Percentiles rank a stretch among this genome's conserved stretches.
Conservation (phyloP, 2,329 filamentous ascomycete species). For the Akanthomyces dipterigenus region DNA sequence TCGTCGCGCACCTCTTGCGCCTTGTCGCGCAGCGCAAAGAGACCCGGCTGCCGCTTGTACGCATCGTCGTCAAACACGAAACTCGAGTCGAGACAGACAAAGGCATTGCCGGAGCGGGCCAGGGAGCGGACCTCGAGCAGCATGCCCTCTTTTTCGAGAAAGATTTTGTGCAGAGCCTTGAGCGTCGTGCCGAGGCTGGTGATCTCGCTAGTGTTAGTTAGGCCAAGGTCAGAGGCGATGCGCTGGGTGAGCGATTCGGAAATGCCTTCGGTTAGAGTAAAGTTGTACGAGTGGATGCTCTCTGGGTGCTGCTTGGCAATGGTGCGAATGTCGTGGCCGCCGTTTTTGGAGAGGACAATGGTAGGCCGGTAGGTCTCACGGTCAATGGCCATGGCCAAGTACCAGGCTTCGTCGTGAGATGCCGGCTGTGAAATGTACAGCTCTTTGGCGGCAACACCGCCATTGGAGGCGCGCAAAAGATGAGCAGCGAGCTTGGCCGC, state of each 20-base stretch:
- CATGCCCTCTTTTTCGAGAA: constrained; percentile 40
- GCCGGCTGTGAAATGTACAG: constrained; percentile 31
- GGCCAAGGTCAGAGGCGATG: constrained; percentile 11
- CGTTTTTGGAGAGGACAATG: constrained; percentile 28
- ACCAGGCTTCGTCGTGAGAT: constrained; percentile 28
- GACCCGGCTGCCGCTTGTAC: constrained; percentile 29
- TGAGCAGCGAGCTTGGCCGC: constrained; percentile 16
- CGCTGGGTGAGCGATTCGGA: constrained; percentile 16
- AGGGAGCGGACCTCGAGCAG: constrained; percentile 37
- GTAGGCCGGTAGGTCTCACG: constrained; percentile 32
- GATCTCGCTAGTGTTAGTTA: background rate
- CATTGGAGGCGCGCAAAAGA: constrained; percentile 15
- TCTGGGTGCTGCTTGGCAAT: constrained; percentile 11
- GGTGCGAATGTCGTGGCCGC: constrained; percentile 15
- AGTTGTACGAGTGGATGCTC: constrained; percentile 16
- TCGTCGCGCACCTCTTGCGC: constrained; percentile 28
- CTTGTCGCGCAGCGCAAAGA: constrained; percentile 32
- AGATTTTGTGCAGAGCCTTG: constrained; percentile 28
- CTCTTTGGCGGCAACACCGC: constrained; percentile 20
- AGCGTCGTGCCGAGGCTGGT: constrained; percentile 19
- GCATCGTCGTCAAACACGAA: constrained; percentile 45
- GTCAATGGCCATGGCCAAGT: constrained; percentile 36
- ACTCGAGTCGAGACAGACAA: constrained; percentile 30
- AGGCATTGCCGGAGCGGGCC: constrained; percentile 21
- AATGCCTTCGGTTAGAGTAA: constrained; percentile 23